Conservation (phyloP, 768 basidiomycete genomes). For the Amylocystis lapponica region DNA sequence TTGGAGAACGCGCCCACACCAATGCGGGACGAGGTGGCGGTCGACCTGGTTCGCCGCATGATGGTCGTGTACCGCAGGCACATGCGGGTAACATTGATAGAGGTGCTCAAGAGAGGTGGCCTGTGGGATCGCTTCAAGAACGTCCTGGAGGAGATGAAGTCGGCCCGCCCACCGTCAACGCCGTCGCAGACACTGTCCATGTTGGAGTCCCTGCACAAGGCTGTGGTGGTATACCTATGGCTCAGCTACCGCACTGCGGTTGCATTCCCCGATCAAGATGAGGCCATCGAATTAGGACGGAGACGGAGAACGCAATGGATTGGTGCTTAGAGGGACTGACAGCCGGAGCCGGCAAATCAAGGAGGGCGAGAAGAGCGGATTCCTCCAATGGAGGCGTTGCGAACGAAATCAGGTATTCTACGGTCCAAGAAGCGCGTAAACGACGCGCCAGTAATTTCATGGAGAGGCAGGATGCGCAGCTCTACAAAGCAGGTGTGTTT, state of each 20-base stretch:
- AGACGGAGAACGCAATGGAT: conserved; percentile 65
- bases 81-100: conserved; percentile 38
- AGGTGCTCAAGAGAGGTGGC: conserved; percentile 29
- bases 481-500: too few species aligned
- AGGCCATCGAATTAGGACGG: conserved; percentile 49
- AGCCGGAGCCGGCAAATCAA: too few species aligned
- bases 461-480: too few species aligned
- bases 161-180: background rate
- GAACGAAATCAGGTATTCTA: too few species aligned
- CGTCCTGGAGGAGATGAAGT: conserved; percentile 21
- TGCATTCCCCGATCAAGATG: conserved; percentile 52
- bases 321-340: conserved; percentile 39
- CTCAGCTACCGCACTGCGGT: conserved; percentile 64
- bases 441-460: too few species aligned
- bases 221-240: conserved; percentile 81
- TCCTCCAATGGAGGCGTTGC: too few species aligned
- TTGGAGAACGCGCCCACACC: conserved; percentile 50
- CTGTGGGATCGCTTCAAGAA: conserved; percentile 37
- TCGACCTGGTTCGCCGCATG: conserved; percentile 33
- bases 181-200: conserved; percentile 10
- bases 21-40: conserved; percentile 37
- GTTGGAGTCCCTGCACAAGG: conserved; percentile 75
- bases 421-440: too few species aligned
- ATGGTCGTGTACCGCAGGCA: conserved; percentile 36
- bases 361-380: background rate